Evolutionary conservation across 768 basidiomycete genomes (phyloP), one percentile per base, ranked within the genome.

Genomic region (Daedaleopsis sinensis): DNA sequence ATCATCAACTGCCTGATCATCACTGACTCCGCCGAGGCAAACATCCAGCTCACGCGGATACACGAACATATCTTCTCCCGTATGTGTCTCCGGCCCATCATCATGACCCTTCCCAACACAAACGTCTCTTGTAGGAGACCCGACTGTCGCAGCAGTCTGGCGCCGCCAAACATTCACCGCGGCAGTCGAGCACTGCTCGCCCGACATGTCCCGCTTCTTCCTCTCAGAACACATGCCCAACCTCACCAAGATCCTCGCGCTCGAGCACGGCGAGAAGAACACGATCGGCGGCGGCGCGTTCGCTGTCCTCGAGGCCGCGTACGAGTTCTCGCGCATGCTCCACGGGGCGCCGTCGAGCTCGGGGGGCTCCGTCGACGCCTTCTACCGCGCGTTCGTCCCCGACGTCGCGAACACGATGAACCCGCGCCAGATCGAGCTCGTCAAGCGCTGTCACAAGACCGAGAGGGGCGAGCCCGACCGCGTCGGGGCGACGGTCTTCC

Each of bases 71-170:
- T 95, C 55, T 94, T 95, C 67, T 80, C 87, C 24, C 84, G 93
- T 93, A 69, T 71, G 91, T 79, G n/a, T 18, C 36, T 12, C 19
- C 50, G 15, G 48, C n/a, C 4, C 10, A 12, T 24, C 36, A 11
- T 7, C 16, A 2, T 37, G 13, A 16, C 18, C n/a, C n/a, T n/a
- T 3, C 11, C 11, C 12, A 27, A 46, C 21, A 6, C 52, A 47
- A 19, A 24, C 27, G 16, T 23, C 11, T 19, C 53, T 16, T 55
- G 46, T 67, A 94, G 91, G 91, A 53, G 91, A 94, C 68, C 88
- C 93, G 13, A 87, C 91, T 5, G 91, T 95, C n/a, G 93, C 93
- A 0, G 83, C 85, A 43, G 93, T 95, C 19, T 95, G 93, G 93
- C 85, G 93, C 23, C 84, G 92, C 12, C 93, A 95, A 71, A 94